These are phyloP conservation scores for Chlorophyllum brunneum DNA, from an alignment of 768 basidiomycete species.

Conservation along the genomic window DNA sequence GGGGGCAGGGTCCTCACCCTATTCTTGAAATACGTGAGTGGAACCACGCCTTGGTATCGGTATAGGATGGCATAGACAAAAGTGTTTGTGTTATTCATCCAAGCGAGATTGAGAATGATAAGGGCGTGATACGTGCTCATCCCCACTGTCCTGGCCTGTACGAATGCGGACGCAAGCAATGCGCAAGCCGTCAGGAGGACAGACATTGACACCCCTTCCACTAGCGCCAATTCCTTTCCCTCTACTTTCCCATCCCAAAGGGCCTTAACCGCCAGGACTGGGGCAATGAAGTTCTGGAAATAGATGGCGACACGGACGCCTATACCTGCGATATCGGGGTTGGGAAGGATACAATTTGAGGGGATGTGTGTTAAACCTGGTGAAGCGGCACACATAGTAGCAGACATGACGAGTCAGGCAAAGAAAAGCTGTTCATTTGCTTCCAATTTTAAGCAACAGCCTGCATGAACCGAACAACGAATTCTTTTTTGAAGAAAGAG, in stretches of 20 bases:
- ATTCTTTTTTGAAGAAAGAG: too few species aligned
- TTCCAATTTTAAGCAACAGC: too few species aligned
- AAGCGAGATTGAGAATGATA: constrained; percentile 23
- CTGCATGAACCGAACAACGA: too few species aligned
- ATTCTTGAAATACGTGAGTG: not conserved
- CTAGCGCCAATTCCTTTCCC: constrained; percentile 15
- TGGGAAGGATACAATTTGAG: not conserved
- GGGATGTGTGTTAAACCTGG: too few species aligned
- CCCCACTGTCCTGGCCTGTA: constrained; percentile 16
- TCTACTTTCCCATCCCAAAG: constrained; percentile 19
- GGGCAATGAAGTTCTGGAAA: constrained; percentile 22
- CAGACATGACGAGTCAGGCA: too few species aligned
- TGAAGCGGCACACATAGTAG: too few species aligned
- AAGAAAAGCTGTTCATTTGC: too few species aligned
- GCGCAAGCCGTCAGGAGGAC: constrained; percentile 23
- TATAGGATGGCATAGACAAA: constrained; percentile 11
- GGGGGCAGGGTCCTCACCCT: too few species aligned
- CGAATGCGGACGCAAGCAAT: constrained; percentile 21
- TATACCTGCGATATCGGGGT: constrained; percentile 17
- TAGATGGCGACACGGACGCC: constrained; percentile 26
- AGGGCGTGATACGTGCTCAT: constrained; percentile 19
- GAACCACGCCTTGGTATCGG: constrained; percentile 3
- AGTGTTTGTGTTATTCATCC: constrained; percentile 24
- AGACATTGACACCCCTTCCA: constrained; percentile 11
- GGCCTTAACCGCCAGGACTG: constrained; percentile 19